Conservation (phyloP, 2,329 filamentous ascomycete genomes). For the Botrytis squamosa region DNA sequence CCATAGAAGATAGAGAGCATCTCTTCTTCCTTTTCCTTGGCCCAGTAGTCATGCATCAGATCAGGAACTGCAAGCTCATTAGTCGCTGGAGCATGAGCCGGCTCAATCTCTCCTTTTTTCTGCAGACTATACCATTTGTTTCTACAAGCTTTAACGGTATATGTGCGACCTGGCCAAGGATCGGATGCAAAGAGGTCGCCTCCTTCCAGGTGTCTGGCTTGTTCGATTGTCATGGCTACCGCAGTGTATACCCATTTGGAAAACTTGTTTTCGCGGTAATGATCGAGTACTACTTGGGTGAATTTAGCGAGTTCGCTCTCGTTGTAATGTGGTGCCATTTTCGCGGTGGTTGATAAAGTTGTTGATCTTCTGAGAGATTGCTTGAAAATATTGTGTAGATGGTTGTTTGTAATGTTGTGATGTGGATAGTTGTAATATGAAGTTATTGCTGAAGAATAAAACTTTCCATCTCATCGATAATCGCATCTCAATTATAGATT, state of each 20-base stretch:
- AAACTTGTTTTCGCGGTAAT: fast-evolving
- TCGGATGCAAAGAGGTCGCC: not conserved
- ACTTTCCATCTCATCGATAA: not conserved
- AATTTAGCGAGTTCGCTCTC: not conserved
- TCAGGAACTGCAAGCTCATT: not conserved
- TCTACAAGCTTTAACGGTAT: not conserved
- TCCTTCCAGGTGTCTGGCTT: not conserved
- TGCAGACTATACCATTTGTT: not conserved
- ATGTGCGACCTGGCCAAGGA: not conserved
- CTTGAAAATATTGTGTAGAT: not conserved
- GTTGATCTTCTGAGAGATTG: not conserved
- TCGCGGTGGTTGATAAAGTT: not conserved
- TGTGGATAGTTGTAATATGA: not conserved
- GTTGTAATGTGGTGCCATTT: not conserved
- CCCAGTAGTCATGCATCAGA: not conserved
- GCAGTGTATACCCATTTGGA: not conserved
- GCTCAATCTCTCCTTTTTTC: not conserved
- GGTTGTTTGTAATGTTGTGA: not conserved
- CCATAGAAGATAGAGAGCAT: not conserved
- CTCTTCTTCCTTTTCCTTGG: not conserved
- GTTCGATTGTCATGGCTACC: not conserved
- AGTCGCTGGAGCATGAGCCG: not conserved
- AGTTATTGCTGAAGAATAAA: not conserved
- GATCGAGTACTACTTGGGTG: not conserved
- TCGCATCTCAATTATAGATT: not conserved